A percentile compares a stretch with the other conserved stretches of the same genome.
Evolutionary conservation across 2,329 filamentous ascomycete genomes (phyloP).

Genomic region (Coniosporium tulheliwenetii): DNA sequence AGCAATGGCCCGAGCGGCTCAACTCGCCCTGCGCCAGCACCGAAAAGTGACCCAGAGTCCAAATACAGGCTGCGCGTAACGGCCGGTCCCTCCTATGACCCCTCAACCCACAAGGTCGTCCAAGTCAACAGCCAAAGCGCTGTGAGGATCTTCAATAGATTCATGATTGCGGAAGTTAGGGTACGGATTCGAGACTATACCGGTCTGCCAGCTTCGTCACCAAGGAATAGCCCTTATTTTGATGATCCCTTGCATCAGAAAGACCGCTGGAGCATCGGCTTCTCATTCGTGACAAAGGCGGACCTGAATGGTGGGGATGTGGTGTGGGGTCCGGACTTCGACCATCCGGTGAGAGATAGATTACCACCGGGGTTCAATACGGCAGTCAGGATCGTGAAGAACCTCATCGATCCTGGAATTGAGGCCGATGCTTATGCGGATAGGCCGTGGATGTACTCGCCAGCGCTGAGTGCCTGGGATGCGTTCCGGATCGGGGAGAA

Average conservation of each 20-base stretch:
- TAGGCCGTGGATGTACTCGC: slow-evolving; percentile 17
- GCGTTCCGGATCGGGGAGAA: slow-evolving; percentile 14
- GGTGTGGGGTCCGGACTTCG: slow-evolving; percentile 20
- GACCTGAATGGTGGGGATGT: slow-evolving; percentile 15
- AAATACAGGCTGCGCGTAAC: slow-evolving; percentile 22
- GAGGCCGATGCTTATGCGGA: slow-evolving; percentile 20
- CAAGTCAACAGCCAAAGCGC: slow-evolving; percentile 15
- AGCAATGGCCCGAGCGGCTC: no score
- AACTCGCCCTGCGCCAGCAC: no score
- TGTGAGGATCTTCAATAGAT: slow-evolving; percentile 12
- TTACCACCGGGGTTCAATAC: slow-evolving; percentile 19
- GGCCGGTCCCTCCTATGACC: slow-evolving; percentile 17
- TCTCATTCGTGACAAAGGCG: slow-evolving; percentile 19
- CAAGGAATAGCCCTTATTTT: slow-evolving; percentile 16
- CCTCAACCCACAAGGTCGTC: slow-evolving; percentile 14
- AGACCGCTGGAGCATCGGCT: slow-evolving; percentile 19
- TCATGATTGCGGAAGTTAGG: slow-evolving; percentile 15
- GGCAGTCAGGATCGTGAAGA: slow-evolving; percentile 20
- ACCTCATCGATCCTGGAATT: slow-evolving; percentile 18
- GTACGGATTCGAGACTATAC: slow-evolving; percentile 19
- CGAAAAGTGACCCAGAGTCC: no score
- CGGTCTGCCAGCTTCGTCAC: slow-evolving; percentile 14
- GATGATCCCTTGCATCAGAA: slow-evolving; percentile 14
- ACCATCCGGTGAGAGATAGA: slow-evolving; percentile 18
- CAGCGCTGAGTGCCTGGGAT: slow-evolving; percentile 14